Percentiles rank a stretch among this genome's conserved stretches.
Evolutionary conservation across 2,329 filamentous ascomycete genomes (phyloP).

Genomic region (Monosporascus sp.): DNA sequence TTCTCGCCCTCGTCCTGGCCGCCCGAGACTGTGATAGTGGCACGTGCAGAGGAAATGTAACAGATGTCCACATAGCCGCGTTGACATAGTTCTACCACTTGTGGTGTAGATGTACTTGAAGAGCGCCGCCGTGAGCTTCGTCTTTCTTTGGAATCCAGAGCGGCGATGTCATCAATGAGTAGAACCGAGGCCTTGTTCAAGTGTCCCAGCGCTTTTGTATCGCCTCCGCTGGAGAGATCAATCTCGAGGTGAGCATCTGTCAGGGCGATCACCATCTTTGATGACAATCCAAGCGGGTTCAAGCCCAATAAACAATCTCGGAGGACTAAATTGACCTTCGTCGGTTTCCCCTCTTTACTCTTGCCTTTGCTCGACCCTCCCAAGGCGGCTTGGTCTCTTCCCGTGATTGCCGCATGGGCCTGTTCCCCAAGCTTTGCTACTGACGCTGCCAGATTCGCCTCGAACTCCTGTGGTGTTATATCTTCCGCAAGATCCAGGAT

Average conservation of each 20-base stretch:
- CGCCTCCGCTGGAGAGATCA: conserved; percentile 57
- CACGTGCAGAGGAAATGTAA: conserved; percentile 76
- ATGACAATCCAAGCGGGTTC: conserved; percentile 69
- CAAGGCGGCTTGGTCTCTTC: conserved; percentile 16
- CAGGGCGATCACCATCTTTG: conserved; percentile 74
- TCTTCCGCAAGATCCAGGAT: conserved; percentile 65
- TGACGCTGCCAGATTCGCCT: conserved; percentile 70
- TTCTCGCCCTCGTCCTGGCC: conserved; percentile 54
- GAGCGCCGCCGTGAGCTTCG: conserved; percentile 32
- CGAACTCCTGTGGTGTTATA: conserved; percentile 65
- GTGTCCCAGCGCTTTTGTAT: conserved; percentile 58
- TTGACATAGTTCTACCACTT: conserved; percentile 52
- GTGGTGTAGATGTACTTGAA: conserved; percentile 37
- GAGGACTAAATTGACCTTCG: conserved; percentile 68
- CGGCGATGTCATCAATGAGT: conserved; percentile 67
- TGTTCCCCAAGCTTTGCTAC: conserved; percentile 70
- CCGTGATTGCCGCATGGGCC: conserved; percentile 44
- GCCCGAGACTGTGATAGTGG: conserved; percentile 54
- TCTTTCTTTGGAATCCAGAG: conserved; percentile 32
- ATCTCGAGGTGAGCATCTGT: conserved; percentile 71
- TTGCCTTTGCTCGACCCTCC: conserved; percentile 15
- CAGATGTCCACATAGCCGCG: conserved; percentile 82
- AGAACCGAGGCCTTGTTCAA: conserved; percentile 78
- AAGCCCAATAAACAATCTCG: conserved; percentile 78
- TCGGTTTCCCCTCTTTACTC: conserved; percentile 42